A percentile compares a stretch with the other conserved stretches of the same genome.
Evolutionary conservation across 1,284 basidiomycete species (phyloP).

Genomic region (Chalciporus sp.): DNA sequence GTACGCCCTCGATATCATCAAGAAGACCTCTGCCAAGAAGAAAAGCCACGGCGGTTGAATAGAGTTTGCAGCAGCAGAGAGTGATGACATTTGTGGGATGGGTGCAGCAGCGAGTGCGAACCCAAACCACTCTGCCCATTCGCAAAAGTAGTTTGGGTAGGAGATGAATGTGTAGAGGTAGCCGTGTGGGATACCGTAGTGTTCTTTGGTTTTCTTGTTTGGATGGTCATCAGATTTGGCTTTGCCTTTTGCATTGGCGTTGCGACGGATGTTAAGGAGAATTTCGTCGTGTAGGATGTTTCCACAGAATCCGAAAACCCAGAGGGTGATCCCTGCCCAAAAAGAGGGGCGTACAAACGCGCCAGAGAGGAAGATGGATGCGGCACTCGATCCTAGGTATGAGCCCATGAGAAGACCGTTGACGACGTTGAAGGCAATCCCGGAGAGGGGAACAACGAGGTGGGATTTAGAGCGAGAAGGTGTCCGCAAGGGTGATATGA

Average conservation of each 20-base stretch:
- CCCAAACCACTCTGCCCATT: constrained; percentile 87
- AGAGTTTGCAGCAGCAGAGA: constrained; percentile 39
- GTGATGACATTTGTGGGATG: constrained; percentile 33
- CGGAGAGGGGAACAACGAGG: constrained; percentile 62
- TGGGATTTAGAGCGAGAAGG: constrained; percentile 82
- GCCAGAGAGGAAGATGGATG: constrained; percentile 42
- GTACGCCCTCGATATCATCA: constrained; percentile 81
- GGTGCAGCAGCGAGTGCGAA: constrained; percentile 71
- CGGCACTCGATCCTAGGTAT: constrained; percentile 62
- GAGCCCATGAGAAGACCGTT: constrained; percentile 76
- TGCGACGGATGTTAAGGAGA: constrained; percentile 71
- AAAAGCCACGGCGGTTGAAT: constrained; percentile 78
- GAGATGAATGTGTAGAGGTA: constrained; percentile 79
- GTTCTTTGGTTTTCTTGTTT: constrained; percentile 36
- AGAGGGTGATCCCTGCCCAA: constrained; percentile 64
- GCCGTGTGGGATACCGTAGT: constrained; percentile 85
- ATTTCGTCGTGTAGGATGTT: constrained; percentile 91
- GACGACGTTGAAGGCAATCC: constrained; percentile 67
- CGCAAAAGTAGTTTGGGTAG: constrained; percentile 93
- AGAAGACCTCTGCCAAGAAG: constrained; percentile 63
- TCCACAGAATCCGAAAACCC: constrained; percentile 72
- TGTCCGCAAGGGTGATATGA: constrained; percentile 82
- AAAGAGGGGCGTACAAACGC: constrained; percentile 50
- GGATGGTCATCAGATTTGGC: constrained; percentile 31
- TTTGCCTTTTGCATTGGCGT: constrained; percentile 41